phyloP scores from a whole-genome alignment of 257 asterid species.

The Craterostigma plantagineum region DNA sequence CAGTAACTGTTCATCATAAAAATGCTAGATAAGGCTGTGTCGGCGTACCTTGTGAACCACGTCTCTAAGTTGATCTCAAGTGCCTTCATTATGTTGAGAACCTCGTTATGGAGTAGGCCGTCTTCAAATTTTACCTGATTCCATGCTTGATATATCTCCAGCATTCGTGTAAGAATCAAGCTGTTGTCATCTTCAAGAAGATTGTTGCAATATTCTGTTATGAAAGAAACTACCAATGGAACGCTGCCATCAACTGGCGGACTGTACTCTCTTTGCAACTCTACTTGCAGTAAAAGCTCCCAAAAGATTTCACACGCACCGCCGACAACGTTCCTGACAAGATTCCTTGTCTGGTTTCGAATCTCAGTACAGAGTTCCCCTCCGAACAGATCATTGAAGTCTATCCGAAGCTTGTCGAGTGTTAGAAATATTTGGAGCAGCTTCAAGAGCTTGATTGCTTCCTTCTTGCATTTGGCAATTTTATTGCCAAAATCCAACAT shows the following conservation, averaged over 20 bases:
- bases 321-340: conserved; percentile 47
- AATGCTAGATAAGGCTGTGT: conserved; percentile 26
- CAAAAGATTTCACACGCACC: conserved; percentile 50
- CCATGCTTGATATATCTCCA: conserved; percentile 61
- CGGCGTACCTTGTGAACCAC: conserved; percentile 42
- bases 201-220: conserved; percentile 44
- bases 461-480: conserved; percentile 48
- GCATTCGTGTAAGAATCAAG: conserved; percentile 30
- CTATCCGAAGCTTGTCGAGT: conserved; percentile 41
- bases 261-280: conserved; percentile 26
- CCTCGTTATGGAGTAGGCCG: conserved; percentile 25
- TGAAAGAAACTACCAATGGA: conserved; percentile 44
- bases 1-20: conserved; percentile 57
- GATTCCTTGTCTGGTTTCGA: conserved; percentile 43
- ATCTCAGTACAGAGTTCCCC: conserved; percentile 38
- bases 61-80: conserved; percentile 45
- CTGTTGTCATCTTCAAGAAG: conserved; percentile 52
- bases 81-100: conserved; percentile 28
- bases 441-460: conserved; percentile 63
- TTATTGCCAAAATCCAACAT: conserved; percentile 38
- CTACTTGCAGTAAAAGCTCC: conserved; percentile 58
- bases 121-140: conserved; percentile 17
- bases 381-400: conserved; percentile 54
- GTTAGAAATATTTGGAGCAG: conserved; percentile 52
- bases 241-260: conserved; percentile 57